These are phyloP conservation scores for Cylindrotheca fusiformis DNA, from an alignment of 108 stramenopile genomes.

Conservation along the genomic window DNA sequence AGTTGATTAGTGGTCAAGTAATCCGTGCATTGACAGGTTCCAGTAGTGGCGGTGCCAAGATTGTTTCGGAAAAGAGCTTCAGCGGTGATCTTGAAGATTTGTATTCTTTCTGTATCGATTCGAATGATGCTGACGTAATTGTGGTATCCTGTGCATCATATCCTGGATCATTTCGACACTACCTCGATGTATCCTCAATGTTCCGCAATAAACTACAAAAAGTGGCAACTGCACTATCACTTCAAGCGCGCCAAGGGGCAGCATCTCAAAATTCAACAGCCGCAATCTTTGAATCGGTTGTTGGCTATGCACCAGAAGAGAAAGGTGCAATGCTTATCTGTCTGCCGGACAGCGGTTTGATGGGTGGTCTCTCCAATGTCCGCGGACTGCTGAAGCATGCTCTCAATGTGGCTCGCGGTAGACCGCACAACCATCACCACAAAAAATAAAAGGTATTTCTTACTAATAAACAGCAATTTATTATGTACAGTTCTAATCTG, in stretches of 20 bases:
- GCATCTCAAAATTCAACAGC: constrained; percentile 46
- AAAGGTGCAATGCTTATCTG: constrained; percentile 48
- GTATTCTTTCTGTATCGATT: constrained; percentile 20
- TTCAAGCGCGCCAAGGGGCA: constrained; percentile 55
- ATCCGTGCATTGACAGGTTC: constrained; percentile 27
- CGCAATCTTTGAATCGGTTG: constrained; percentile 67
- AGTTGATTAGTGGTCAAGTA: neutral
- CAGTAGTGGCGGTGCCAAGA: constrained; percentile 24
- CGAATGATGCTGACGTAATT: constrained; percentile 34
- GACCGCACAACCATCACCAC: constrained; percentile 26
- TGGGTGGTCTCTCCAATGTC: constrained; percentile 48
- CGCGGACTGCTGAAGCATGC: constrained; percentile 54
- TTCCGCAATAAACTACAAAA: constrained; percentile 37
- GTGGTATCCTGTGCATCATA: constrained; percentile 26
- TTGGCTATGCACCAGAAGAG: constrained; percentile 45
- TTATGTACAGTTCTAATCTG: no score
- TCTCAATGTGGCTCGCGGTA: constrained; percentile 29
- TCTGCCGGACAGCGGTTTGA: constrained; percentile 50
- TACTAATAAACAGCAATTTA: no score
- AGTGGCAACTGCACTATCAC: constrained; percentile 50
- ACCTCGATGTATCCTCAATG: constrained; percentile 37
- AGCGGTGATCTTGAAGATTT: constrained; percentile 17
- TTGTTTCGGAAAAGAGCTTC: constrained; percentile 22
- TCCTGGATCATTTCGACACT: constrained; percentile 31
- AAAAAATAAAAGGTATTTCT: no score